Evolutionary conservation across 1,139 yeast species (phyloP), one percentile per base, ranked within the genome.

Genomic region (Protomyces gravidus): DNA sequence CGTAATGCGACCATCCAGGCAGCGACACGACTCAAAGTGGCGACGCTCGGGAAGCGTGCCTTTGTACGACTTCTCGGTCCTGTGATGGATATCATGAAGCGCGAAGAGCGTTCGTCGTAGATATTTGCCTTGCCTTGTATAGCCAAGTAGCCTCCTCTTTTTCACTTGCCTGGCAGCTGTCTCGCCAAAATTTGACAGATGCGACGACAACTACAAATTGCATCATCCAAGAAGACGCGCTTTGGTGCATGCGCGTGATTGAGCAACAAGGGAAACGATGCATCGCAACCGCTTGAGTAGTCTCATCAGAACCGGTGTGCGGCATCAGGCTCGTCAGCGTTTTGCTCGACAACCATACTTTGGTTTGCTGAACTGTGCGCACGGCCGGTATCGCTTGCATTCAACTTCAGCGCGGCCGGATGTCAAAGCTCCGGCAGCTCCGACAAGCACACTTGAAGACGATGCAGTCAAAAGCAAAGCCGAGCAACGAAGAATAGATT

Each of bases 1-100:
- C 83, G 98, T 73, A 95, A 89, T 71, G 98, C 98, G 33, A 86
- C 97, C 3, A 94, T 92, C 45, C 82, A 80, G 61, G 96, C 97
- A 1, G 75, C 79, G 33, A 81, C 86, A 60, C 79, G 79, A 56
- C 84, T 92, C 27, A 86, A 87, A 68, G 96, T 90, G 52, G 97
- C 95, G 27, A 86, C 94, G 2, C 79, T 92, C 67, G 95, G 89
- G 63, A 89, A 90, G 75, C 81, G 86, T 62, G 98, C 97, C 0
- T 92, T 92, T 77, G 92, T 89, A 73, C 82, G 97, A 73, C 78
- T 92, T 66, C 79, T 92, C 66, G 98, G 98, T 21, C 59, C 59
- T 6, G 59, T 55, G 49, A 42, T 53, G 15, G 58, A 53, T 26
- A 39, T 45, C 26, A 53, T 53, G 58, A 53, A 46, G 36, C 50